These are phyloP conservation scores for Dictyostelium brefeldianum DNA, from an alignment of 78 protist genomes.

Conservation along the genomic window DNA sequence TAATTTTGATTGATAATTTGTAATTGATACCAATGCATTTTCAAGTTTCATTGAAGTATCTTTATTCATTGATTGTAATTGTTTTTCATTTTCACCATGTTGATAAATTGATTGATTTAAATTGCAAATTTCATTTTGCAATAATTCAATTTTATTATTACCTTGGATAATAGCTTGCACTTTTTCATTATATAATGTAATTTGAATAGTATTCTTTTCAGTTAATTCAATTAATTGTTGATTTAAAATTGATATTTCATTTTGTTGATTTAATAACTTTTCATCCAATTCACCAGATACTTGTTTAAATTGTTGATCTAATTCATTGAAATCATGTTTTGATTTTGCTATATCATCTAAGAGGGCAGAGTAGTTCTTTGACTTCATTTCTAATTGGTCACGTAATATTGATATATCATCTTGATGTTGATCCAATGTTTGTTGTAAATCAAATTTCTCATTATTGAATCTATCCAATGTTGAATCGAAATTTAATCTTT, in stretches of 20 bases:
- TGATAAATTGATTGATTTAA: neutral
- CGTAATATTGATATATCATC: neutral
- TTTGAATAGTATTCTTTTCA: neutral
- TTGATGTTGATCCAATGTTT: neutral
- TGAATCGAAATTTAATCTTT: neutral
- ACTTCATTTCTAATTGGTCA: neutral
- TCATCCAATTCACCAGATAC: neutral
- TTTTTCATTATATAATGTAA: neutral
- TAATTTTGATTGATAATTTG: constrained; percentile 11
- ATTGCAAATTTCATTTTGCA: neutral
- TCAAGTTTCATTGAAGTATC: constrained; percentile 10
- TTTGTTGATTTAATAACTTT: neutral
- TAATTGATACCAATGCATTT: neutral
- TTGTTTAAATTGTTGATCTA: neutral
- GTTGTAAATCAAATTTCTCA: neutral
- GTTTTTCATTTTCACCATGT: neutral
- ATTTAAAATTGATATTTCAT: neutral
- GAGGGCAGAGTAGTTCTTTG: neutral
- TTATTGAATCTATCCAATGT: neutral
- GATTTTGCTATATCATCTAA: neutral
- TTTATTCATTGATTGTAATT: neutral
- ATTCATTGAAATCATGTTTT: neutral
- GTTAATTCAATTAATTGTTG: neutral
- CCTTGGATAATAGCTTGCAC: too few relatives aligned
- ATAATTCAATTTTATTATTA: neutral